phyloP scores from a whole-genome alignment of 371 early-diverging fungal species.

The Umbelopsis sp. region DNA sequence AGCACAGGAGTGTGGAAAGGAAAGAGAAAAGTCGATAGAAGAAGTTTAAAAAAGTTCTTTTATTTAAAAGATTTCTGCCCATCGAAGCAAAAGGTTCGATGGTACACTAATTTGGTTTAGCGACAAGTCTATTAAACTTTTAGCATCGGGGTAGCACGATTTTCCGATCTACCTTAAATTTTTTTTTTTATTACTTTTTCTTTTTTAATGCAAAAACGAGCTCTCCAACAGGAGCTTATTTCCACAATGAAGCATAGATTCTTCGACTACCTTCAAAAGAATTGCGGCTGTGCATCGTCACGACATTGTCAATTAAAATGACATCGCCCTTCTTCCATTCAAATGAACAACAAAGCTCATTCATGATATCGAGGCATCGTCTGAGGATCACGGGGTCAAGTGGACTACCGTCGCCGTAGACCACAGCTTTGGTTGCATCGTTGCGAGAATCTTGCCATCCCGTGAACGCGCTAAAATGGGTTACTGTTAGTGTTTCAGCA shows the following conservation, averaged over 20 bases:
- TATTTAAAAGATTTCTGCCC: no score
- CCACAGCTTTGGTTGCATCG: conserved; percentile 28
- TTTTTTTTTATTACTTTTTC: no score
- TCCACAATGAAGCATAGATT: conserved; percentile 21
- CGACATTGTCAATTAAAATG: conserved; percentile 31
- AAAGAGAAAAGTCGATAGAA: neutral
- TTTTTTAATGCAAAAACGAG: no score
- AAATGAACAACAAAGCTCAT: conserved; percentile 24
- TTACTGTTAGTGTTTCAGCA: no score
- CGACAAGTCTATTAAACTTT: neutral
- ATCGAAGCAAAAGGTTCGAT: neutral
- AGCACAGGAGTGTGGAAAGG: neutral
- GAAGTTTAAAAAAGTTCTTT: neutral
- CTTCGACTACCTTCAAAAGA: conserved; percentile 22
- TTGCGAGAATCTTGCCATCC: conserved; percentile 35
- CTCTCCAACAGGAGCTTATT: conserved; percentile 1
- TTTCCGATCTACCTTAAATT: neutral
- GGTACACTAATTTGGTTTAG: neutral
- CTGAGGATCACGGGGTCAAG: conserved; percentile 25
- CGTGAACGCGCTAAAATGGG: conserved; percentile 23
- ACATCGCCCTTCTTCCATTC: conserved; percentile 35
- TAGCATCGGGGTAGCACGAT: neutral
- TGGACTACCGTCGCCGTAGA: conserved; percentile 30
- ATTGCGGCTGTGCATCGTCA: conserved; percentile 33
- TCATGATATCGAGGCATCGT: conserved; percentile 25